These are phyloP conservation scores for Paraphaeosphaeria sporulosa DNA, from an alignment of 2,329 filamentous ascomycete species.

Conservation along the genomic window DNA sequence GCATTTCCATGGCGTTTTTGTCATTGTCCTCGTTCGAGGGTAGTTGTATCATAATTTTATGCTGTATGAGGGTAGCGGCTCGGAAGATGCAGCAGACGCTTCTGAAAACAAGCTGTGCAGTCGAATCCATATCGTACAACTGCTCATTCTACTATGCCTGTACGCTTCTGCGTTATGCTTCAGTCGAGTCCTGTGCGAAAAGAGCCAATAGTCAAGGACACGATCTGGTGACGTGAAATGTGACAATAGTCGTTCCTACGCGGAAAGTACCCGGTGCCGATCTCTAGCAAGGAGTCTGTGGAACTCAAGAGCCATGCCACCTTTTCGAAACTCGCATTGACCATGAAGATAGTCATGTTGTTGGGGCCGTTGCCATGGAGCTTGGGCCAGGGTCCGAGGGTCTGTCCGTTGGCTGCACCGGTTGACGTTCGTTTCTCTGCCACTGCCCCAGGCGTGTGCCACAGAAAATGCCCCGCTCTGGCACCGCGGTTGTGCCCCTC, in stretches of 20 bases:
- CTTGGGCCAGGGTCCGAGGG: slow-evolving; percentile 9
- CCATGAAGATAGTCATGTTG: neutral
- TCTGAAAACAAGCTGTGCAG: neutral
- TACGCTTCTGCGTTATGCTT: no score
- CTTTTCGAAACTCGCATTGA: neutral
- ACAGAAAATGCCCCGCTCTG: slow-evolving; percentile 25
- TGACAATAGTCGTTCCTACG: no score
- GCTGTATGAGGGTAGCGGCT: neutral
- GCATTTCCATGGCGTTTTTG: slow-evolving; percentile 34
- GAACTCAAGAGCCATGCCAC: no score
- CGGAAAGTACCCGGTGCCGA: no score
- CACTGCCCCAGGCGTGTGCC: slow-evolving; percentile 9
- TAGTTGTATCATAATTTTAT: slow-evolving; percentile 27
- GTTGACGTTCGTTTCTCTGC: slow-evolving; percentile 9
- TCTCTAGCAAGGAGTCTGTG: no score
- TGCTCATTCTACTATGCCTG: no score
- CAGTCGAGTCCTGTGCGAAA: no score
- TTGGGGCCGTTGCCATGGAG: neutral
- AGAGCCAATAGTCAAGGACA: no score
- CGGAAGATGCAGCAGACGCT: neutral
- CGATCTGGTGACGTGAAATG: no score
- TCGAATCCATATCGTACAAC: slow-evolving; percentile 4
- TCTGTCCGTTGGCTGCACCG: neutral
- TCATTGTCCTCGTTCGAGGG: slow-evolving; percentile 5
- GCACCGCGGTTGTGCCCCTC: slow-evolving; percentile 20